Evolutionary conservation across 768 basidiomycete genomes (phyloP), one percentile per base, ranked within the genome.

Genomic region (Tricholoma flavovirens): DNA sequence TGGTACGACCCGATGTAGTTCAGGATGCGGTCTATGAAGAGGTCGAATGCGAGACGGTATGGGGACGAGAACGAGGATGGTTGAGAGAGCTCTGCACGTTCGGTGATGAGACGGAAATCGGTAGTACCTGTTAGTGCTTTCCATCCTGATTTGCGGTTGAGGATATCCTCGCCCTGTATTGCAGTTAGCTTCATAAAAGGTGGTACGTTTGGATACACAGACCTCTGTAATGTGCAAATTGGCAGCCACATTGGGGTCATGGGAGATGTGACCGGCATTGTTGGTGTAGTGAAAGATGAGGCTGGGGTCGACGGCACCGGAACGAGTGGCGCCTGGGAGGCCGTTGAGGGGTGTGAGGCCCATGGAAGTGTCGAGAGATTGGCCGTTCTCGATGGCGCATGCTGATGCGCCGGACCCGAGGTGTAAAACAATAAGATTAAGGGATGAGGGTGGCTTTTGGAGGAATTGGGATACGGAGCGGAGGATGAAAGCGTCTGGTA

Each of bases 361-460:
- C 94, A 97, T 97, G 35, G 83, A 86, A 1, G 92, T 95, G 69
- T 96, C 91, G 60, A 87, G 76, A 19, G 88, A 90, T 57, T 79
- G 72, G 19, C 94, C 94, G 36, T 75, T 66, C 49, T 77, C 76
- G 67, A 96, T 86, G 15, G 84, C 83, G 68, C 91, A 93, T 12
- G 80, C 83, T 12, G 87, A 91, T 0, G 93, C 93, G 12, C 94
- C 94, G n/a, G 90, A 90, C 4, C 93, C 93, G 54, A 96, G 82
- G 68, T 96, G 94, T 29, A 92, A 76, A 14, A 91, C 77, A 56
- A 96, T 91, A 51, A 95, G 77, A 66, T 87, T 92, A 46, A 87
- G 72, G 9, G 81, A 63, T 11, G 74, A 63, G 17, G 74, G 64
- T 1, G 77, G 72, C 75, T 86, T 87, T 4, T 75, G 56, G 9